phyloP scores from a whole-genome alignment of 176 grass and related monocot species.

The Aegilops sharonensis region DNA sequence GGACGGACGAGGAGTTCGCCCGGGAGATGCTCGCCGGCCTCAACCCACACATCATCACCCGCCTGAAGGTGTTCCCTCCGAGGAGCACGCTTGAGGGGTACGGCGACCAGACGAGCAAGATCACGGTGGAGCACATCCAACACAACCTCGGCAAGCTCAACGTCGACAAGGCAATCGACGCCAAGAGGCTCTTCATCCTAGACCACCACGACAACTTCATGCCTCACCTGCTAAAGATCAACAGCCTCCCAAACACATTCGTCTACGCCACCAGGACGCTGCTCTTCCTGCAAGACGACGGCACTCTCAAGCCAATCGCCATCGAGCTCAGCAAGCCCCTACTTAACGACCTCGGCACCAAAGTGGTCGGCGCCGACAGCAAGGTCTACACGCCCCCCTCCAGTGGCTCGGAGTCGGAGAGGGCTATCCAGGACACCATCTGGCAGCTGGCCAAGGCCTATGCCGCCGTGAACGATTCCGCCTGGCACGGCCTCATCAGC shows the following conservation, averaged over 20 bases:
- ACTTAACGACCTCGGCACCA: neutral
- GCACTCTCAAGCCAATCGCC: slow-evolving; percentile 38
- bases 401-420: too few relatives aligned
- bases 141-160: slow-evolving; percentile 6
- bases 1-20: slow-evolving; percentile 28
- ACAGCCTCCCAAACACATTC: neutral
- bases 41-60: slow-evolving; percentile 5
- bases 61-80: slow-evolving; percentile 20
- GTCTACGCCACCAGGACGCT: slow-evolving; percentile 35
- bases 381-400: slow-evolving; percentile 18
- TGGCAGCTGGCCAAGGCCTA: too few relatives aligned
- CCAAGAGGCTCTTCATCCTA: slow-evolving; percentile 33
- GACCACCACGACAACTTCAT: slow-evolving; percentile 42
- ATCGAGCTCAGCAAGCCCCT: slow-evolving; percentile 32
- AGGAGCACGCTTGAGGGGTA: slow-evolving; percentile 24
- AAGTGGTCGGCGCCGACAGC: neutral
- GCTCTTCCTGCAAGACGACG: neutral
- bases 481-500: too few relatives aligned
- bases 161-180: neutral
- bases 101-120: slow-evolving; percentile 11
- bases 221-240: slow-evolving; percentile 23
- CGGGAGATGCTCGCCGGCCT: slow-evolving; percentile 35
- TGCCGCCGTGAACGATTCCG: too few relatives aligned
- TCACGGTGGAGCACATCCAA: slow-evolving; percentile 3
- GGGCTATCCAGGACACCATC: too few relatives aligned